phyloP scores from a whole-genome alignment of 1,139 yeast species.

The Meyerozyma guilliermondii region DNA sequence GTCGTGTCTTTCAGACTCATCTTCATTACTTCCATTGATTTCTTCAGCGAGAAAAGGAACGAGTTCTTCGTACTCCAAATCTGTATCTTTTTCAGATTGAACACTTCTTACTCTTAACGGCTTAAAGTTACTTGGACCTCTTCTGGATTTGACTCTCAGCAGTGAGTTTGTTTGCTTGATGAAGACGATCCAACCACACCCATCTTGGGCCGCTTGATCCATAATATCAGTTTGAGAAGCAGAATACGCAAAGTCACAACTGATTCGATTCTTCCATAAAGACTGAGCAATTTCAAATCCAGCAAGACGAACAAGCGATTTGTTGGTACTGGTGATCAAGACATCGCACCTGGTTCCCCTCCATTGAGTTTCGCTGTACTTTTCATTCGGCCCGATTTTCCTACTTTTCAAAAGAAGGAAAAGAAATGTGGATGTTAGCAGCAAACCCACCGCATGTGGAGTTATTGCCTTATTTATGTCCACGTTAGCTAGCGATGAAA shows the following conservation, averaged over 20 bases:
- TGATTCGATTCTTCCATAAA: slow-evolving; percentile 67
- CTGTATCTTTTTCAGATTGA: slow-evolving; percentile 56
- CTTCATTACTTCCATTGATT: slow-evolving; percentile 24
- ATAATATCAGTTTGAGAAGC: slow-evolving; percentile 63
- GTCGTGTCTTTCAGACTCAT: slow-evolving; percentile 11
- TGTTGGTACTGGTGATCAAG: slow-evolving; percentile 61
- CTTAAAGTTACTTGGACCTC: slow-evolving; percentile 49
- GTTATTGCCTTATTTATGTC: slow-evolving; percentile 23
- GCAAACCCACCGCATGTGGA: slow-evolving; percentile 77
- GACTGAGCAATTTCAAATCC: slow-evolving; percentile 59
- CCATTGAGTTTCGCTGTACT: slow-evolving; percentile 17
- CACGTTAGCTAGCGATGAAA: slow-evolving; percentile 52
- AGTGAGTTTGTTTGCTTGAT: slow-evolving; percentile 50
- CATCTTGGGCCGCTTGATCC: slow-evolving; percentile 60
- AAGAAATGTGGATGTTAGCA: slow-evolving; percentile 43
- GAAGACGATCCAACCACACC: slow-evolving; percentile 69
- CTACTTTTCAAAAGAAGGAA: slow-evolving; percentile 38
- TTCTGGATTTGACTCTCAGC: slow-evolving; percentile 23
- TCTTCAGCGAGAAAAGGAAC: slow-evolving; percentile 45
- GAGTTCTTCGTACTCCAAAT: slow-evolving; percentile 65
- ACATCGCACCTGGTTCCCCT: slow-evolving; percentile 66
- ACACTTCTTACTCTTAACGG: slow-evolving; percentile 70
- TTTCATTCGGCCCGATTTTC: slow-evolving; percentile 18
- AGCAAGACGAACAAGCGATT: slow-evolving; percentile 45
- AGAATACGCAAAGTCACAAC: slow-evolving; percentile 61